phyloP scores from a whole-genome alignment of 208 protist species.

The Leishmania aethiopica region DNA sequence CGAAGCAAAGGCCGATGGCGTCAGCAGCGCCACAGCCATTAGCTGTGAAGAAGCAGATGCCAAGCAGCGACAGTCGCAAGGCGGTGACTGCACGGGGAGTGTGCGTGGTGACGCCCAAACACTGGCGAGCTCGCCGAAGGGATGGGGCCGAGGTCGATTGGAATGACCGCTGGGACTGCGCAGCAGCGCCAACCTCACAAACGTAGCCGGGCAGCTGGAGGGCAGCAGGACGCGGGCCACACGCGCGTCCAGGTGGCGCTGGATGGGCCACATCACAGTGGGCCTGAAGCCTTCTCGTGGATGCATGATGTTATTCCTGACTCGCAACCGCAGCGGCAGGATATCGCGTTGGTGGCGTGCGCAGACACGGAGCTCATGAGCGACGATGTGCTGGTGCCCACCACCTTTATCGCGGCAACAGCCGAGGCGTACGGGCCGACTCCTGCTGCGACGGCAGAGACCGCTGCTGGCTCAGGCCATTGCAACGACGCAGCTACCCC shows the following conservation, averaged over 20 bases:
- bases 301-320: conserved; percentile 2
- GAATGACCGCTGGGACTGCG: background rate
- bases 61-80: background rate
- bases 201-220: background rate
- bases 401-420: conserved; percentile 10
- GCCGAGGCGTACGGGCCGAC: background rate
- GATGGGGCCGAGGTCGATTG: background rate
- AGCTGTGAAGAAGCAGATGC: background rate
- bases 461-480: background rate
- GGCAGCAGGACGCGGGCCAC: background rate
- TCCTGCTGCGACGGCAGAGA: background rate
- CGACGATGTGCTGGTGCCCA: conserved; percentile 10
- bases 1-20: background rate
- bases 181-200: background rate
- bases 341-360: background rate
- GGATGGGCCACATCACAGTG: background rate
- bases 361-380: background rate
- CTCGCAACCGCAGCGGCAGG: background rate
- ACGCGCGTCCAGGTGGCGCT: background rate
- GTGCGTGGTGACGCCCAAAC: background rate
- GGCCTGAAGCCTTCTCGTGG: background rate
- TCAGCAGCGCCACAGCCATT: background rate
- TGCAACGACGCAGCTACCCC: background rate
- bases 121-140: background rate
- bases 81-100: background rate